A percentile compares a stretch with the other conserved stretches of the same genome.
These are phyloP conservation scores for Solanum appendiculatum DNA, from an alignment of 257 asterid genomes.

Conservation along the genomic window DNA sequence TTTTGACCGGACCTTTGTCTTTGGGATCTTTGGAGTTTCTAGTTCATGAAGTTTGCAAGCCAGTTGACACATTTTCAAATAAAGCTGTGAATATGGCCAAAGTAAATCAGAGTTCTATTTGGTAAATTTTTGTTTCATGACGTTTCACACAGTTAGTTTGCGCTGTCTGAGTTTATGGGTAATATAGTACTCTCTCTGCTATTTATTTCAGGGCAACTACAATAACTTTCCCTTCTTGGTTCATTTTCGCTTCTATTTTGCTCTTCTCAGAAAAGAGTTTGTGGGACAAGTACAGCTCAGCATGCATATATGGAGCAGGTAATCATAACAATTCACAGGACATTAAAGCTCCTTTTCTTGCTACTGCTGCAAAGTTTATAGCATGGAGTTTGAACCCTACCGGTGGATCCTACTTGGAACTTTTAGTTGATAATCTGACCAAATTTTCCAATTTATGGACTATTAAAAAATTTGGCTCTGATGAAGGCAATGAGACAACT, in stretches of 20 bases:
- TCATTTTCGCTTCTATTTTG: conserved; percentile 50
- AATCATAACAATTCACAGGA: conserved; percentile 13
- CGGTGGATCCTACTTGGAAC: conserved; percentile 26
- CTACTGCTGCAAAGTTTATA: conserved; percentile 47
- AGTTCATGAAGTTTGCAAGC: conserved; percentile 24
- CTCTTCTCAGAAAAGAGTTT: conserved; percentile 29
- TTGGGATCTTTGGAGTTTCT: conserved; percentile 39
- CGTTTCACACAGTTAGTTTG: background rate
- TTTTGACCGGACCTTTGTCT: conserved; percentile 50
- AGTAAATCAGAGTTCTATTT: conserved; percentile 53
- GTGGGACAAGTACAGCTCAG: conserved; percentile 12
- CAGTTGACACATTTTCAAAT: conserved; percentile 18
- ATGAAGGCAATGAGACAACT: conserved; percentile 13
- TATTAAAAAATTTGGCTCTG: conserved; percentile 16
- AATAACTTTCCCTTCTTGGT: conserved; percentile 71
- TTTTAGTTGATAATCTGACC: conserved; percentile 30
- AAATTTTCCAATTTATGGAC: conserved; percentile 38
- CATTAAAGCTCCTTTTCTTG: conserved; percentile 19
- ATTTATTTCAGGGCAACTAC: conserved; percentile 45
- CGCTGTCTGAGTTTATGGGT: conserved; percentile 6
- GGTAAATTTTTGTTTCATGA: conserved; percentile 33
- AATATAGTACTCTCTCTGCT: background rate
- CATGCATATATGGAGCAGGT: conserved; percentile 2
- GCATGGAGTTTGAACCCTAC: conserved; percentile 67
- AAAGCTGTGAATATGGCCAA: conserved; percentile 20